Evolutionary conservation across 1,284 basidiomycete species (phyloP), one percentile per base, ranked within the genome.

Genomic region (Ceratobasidium sp.): DNA sequence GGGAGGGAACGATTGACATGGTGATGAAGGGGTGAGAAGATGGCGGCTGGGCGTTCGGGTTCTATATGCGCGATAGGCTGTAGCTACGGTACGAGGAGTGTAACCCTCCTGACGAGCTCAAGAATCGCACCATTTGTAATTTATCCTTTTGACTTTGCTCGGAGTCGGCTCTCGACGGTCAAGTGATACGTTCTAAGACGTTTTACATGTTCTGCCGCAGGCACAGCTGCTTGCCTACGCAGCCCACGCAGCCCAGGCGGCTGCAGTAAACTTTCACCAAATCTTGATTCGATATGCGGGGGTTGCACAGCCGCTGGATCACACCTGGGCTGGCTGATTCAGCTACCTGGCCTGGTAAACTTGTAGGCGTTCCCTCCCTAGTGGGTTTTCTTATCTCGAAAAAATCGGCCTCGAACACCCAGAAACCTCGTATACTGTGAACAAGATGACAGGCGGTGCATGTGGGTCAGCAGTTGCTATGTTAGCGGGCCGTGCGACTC

Each of bases 1-100:
- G 4, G 9, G 13, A 13, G 54, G 29, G 29, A 56, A 56, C 29
- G 54, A 56, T 56, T 56, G 54, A 56, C 54, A 56, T 56, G 54
- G 54, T 56, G 54, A 56, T 56, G 54, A 34, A 53, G 43, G 43
- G 11, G 43, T 46, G 11, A 19, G 43, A 46, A 46, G 43, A 46
- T 11, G 43, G 13, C 43, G 13, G 11, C 2, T 46, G 43, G 13
- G 2, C 3, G 43, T 46, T 46, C 43, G 43, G 43, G 13, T 46
- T 19, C 4, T 14, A 19, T 46, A 14, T 46, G 13, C 13, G 43
- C 43, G 11, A 46, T 14, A 46, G 43, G 43, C 43, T 46, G 43
- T 46, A 46, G 13, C 5, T 13, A 46, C 13, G 43, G 19, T 46
- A 19, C 19, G n/a, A 46, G 19, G 43, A 9, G 43, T 19, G 19